Evolutionary conservation across 345 rosid species (phyloP).

Genomic region (Euphorbia lathyris): DNA sequence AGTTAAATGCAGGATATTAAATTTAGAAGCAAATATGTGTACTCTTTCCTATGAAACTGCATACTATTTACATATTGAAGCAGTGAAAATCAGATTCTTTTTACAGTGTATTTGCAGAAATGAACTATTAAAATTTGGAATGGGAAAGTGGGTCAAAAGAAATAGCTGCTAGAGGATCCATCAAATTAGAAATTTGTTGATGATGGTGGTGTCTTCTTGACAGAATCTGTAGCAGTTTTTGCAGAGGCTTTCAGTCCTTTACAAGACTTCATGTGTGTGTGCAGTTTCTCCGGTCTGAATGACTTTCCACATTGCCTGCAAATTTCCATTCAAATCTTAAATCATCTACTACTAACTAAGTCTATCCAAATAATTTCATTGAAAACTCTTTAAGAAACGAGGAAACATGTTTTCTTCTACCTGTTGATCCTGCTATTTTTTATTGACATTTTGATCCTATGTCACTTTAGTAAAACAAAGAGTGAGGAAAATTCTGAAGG

Average conservation of each 20-base stretch:
- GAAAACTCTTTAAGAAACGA: no score
- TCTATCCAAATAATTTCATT: no score
- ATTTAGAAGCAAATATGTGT: neutral
- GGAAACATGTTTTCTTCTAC: no score
- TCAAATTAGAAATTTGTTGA: neutral
- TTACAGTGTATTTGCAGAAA: neutral
- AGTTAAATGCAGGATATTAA: no score
- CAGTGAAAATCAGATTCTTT: neutral
- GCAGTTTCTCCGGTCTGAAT: constrained; percentile 72
- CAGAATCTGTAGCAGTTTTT: constrained; percentile 17
- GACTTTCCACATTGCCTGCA: constrained; percentile 74
- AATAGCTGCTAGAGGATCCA: constrained; percentile 15
- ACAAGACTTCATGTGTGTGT: constrained; percentile 71
- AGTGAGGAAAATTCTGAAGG: no score
- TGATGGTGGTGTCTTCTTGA: constrained; percentile 10
- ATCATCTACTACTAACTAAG: no score
- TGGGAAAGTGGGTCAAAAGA: constrained; percentile 20
- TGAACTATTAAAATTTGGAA: neutral
- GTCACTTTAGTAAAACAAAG: no score
- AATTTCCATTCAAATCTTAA: neutral
- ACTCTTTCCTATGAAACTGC: no score
- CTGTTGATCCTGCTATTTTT: no score
- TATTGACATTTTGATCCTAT: no score
- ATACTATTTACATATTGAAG: neutral
- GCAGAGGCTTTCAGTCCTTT: constrained; percentile 43